A percentile compares a stretch with the other conserved stretches of the same genome.
Evolutionary conservation across 768 basidiomycete species (phyloP).

Genomic region (Hygrophorus russula): DNA sequence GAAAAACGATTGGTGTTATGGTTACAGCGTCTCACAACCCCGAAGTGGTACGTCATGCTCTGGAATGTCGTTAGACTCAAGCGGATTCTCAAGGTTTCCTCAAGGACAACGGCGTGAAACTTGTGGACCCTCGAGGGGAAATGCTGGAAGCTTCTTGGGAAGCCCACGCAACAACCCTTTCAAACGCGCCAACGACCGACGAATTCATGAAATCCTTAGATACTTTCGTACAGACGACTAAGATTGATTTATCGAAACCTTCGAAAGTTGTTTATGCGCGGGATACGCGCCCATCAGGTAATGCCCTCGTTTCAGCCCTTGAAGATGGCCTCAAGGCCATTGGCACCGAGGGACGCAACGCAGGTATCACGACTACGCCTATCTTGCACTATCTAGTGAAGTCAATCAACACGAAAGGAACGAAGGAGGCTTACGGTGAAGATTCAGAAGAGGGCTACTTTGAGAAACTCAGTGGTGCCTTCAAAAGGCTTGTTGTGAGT

Average conservation of each 20-base stretch:
- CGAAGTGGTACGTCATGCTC: conserved; percentile 57
- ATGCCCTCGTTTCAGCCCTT: conserved; percentile 61
- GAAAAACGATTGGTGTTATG: conserved; percentile 94
- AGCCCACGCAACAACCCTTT: conserved; percentile 68
- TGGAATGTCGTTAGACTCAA: conserved; percentile 4
- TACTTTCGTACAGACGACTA: conserved; percentile 44
- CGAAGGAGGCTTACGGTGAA: conserved; percentile 66
- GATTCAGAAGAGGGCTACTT: conserved; percentile 80
- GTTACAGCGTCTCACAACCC: conserved; percentile 99
- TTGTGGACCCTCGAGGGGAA: conserved; percentile 94
- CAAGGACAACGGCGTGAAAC: conserved; percentile 97
- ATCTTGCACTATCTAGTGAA: conserved; percentile 92
- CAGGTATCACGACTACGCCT: conserved; percentile 86
- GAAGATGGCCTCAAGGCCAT: conserved; percentile 76
- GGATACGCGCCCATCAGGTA: conserved; percentile 88
- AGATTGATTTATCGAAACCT: conserved; percentile 73
- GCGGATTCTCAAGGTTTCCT: conserved; percentile 5
- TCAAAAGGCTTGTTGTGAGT: conserved; percentile 79
- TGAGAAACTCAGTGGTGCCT: conserved; percentile 69
- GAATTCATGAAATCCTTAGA: conserved; percentile 62
- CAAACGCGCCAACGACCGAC: conserved; percentile 70
- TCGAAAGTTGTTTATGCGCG: conserved; percentile 82
- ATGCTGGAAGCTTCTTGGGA: conserved; percentile 98
- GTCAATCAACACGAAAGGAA: conserved; percentile 78
- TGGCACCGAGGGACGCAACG: conserved; percentile 55